These are phyloP conservation scores for Corylus americana DNA, from an alignment of 306 rosid genomes.

Conservation along the genomic window DNA sequence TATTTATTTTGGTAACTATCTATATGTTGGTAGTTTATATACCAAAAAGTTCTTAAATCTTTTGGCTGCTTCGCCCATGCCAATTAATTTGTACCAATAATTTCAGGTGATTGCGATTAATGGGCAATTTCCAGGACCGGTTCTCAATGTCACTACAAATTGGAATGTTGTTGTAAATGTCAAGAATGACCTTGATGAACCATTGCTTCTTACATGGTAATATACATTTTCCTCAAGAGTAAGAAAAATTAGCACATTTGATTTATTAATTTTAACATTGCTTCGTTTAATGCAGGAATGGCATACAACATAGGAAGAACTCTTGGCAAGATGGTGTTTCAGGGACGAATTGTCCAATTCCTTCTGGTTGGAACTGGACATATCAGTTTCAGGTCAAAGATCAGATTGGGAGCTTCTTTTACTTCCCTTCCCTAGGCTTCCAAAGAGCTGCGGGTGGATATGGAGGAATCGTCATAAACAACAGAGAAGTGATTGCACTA, in stretches of 20 bases:
- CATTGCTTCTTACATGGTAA: slow-evolving; percentile 92
- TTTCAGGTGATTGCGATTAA: slow-evolving; percentile 84
- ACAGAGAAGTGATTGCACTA: slow-evolving; percentile 68
- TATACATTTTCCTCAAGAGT: slow-evolving; percentile 16
- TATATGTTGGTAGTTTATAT: background rate
- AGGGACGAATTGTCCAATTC: slow-evolving; percentile 97
- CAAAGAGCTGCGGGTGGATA: slow-evolving; percentile 95
- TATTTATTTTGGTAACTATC: background rate
- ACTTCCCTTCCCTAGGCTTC: slow-evolving; percentile 82
- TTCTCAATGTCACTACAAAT: slow-evolving; percentile 81
- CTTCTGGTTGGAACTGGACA: slow-evolving; percentile 98
- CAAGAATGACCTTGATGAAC: slow-evolving; percentile 85
- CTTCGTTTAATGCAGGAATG: slow-evolving; percentile 68
- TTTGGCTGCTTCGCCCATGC: background rate
- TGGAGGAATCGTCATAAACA: slow-evolving; percentile 82
- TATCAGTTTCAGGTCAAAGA: slow-evolving; percentile 93
- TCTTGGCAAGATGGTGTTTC: slow-evolving; percentile 96
- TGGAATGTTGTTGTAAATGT: slow-evolving; percentile 93
- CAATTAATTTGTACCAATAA: slow-evolving; percentile 5
- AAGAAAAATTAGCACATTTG: slow-evolving; percentile 12
- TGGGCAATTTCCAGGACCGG: slow-evolving; percentile 78
- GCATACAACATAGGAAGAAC: slow-evolving; percentile 81
- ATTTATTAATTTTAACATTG: slow-evolving; percentile 39
- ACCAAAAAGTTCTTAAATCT: background rate
- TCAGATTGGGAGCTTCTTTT: slow-evolving; percentile 96